Conservation (phyloP, 306 rosid genomes). For the Calophaca sinica region DNA sequence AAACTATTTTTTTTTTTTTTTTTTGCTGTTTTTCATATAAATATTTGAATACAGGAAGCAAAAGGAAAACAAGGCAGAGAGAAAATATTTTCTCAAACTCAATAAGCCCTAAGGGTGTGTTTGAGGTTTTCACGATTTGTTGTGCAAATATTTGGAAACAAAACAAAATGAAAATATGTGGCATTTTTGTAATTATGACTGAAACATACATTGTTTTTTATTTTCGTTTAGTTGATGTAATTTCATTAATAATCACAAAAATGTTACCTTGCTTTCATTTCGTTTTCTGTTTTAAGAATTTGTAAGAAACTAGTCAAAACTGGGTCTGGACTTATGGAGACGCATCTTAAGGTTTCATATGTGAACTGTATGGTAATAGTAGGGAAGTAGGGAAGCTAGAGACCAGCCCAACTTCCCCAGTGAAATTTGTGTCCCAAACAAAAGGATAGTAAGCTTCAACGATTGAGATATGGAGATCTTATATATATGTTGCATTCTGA, state of each 20-base stretch:
- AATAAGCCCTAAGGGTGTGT: not conserved
- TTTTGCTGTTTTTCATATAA: not conserved
- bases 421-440: conserved; percentile 36
- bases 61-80: not conserved
- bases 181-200: not conserved
- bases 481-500: conserved; percentile 20
- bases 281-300: not conserved
- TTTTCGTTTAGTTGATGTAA: conserved; percentile 4
- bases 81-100: not conserved
- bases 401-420: conserved; percentile 35
- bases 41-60: not conserved
- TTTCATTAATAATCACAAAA: not conserved
- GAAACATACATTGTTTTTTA: not conserved
- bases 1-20: not conserved
- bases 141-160: not conserved
- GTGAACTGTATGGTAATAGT: conserved; percentile 36
- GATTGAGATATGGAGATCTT: conserved; percentile 29
- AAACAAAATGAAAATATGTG: not conserved
- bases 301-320: not conserved
- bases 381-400: conserved; percentile 38
- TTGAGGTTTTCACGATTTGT: not conserved
- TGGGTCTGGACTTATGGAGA: conserved; percentile 4
- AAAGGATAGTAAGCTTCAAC: conserved; percentile 12
- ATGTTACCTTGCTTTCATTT: not conserved
- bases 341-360: not conserved